These are phyloP conservation scores for Plasmopara halstedii DNA, from an alignment of 352 stramenopile species.

Conservation along the genomic window DNA sequence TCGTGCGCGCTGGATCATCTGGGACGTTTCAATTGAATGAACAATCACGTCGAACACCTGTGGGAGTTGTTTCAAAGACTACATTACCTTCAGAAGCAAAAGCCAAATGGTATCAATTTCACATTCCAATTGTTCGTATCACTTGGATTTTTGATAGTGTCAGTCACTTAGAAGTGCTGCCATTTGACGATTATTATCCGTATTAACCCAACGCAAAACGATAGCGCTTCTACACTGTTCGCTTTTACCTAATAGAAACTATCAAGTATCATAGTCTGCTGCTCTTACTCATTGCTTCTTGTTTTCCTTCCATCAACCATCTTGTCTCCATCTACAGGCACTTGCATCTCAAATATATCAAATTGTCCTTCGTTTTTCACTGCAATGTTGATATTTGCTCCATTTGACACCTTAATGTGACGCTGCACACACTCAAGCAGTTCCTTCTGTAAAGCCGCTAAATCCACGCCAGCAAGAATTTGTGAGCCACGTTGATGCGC, in stretches of 20 bases:
- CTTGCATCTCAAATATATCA: constrained; percentile 89
- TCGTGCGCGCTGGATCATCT: constrained; percentile 28
- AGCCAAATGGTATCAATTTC: constrained; percentile 48
- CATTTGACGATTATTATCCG: constrained; percentile 83
- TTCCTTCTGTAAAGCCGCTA: constrained; percentile 70
- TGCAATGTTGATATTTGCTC: constrained; percentile 86
- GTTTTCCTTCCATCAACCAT: constrained; percentile 6
- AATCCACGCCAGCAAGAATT: constrained; percentile 75
- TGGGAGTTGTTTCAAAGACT: constrained; percentile 74
- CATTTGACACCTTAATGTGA: constrained; percentile 79
- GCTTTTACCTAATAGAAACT: not conserved
- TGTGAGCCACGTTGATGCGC: constrained; percentile 81
- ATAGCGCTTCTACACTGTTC: too few species aligned
- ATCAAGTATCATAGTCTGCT: not conserved
- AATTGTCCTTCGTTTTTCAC: constrained; percentile 83
- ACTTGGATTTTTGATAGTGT: constrained; percentile 87
- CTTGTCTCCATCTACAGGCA: constrained; percentile 64
- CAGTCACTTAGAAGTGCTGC: constrained; percentile 70
- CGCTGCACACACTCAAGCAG: constrained; percentile 82
- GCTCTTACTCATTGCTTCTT: not conserved
- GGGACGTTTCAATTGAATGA: constrained; percentile 15
- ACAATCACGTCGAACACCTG: constrained; percentile 26
- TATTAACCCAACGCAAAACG: too few species aligned
- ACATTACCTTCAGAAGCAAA: constrained; percentile 47
- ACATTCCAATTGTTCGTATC: constrained; percentile 80